Percentiles rank a stretch among this genome's conserved stretches.
These are phyloP conservation scores for Maudiozyma turicensis DNA, from an alignment of 805 yeast genomes.

Conservation along the genomic window DNA sequence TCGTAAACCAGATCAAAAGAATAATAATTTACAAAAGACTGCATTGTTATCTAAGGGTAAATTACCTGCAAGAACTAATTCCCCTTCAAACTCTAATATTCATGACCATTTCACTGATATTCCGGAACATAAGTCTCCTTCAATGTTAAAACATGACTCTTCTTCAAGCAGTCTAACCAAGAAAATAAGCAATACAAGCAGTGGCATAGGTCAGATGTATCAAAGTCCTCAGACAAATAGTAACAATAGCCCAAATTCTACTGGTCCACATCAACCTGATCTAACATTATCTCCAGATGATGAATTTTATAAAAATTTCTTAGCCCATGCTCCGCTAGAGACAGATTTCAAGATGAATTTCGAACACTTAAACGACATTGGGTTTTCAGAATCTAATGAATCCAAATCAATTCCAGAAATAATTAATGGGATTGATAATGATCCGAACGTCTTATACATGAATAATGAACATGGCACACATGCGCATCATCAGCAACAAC, in stretches of 20 bases:
- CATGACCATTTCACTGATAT: not conserved
- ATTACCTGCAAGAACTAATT: not conserved
- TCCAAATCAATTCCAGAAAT: not conserved
- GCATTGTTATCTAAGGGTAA: not conserved
- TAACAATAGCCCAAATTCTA: not conserved
- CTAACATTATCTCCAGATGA: not conserved
- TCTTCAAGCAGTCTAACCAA: not conserved
- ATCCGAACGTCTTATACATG: not conserved
- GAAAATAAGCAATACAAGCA: not conserved
- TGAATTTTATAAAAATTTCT: slow-evolving; percentile 5
- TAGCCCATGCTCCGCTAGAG: slow-evolving; percentile 31
- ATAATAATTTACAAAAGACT: not conserved
- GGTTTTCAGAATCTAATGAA: slow-evolving; percentile 31
- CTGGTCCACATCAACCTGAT: not conserved
- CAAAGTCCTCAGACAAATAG: not conserved
- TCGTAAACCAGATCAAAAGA: not conserved
- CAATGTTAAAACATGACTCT: not conserved
- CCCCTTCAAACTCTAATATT: not conserved
- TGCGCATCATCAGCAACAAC: not conserved
- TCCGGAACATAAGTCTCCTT: not conserved
- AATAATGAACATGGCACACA: not conserved
- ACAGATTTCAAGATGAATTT: slow-evolving; percentile 40
- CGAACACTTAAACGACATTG: slow-evolving; percentile 46
- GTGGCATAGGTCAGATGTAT: not conserved
- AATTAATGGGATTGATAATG: not conserved